phyloP scores from a whole-genome alignment of 176 grass and related monocot genomes.

The Musa troglodytarum region DNA sequence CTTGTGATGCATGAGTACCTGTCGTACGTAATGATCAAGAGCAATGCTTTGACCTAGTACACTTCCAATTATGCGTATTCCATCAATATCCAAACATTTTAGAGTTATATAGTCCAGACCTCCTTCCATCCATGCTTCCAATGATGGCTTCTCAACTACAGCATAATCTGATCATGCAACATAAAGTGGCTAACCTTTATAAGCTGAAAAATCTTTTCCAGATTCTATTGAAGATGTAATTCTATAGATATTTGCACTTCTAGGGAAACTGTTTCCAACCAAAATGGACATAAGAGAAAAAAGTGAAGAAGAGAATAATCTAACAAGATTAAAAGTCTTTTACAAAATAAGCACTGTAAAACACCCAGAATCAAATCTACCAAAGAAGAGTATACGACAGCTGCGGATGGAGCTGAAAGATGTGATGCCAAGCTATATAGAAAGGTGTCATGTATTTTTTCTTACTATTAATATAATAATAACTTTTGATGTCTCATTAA shows the following conservation, averaged over 20 bases:
- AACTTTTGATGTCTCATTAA: no score
- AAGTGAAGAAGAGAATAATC: no score
- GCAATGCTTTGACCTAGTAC: slow-evolving; percentile 94
- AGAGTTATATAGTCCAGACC: slow-evolving; percentile 80
- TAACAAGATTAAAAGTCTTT: no score
- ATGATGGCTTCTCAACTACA: slow-evolving; percentile 63
- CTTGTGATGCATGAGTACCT: slow-evolving; percentile 35
- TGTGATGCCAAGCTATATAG: no score
- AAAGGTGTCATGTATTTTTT: no score
- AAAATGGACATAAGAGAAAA: no score
- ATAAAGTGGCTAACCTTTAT: background rate
- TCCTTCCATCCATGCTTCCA: slow-evolving; percentile 84
- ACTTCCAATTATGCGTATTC: slow-evolving; percentile 74
- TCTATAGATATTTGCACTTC: background rate
- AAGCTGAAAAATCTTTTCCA: background rate
- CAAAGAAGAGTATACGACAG: no score
- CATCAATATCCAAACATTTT: slow-evolving; percentile 81
- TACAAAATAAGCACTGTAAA: no score
- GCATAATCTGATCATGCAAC: slow-evolving; percentile 58
- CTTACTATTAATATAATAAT: no score
- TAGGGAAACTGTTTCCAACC: no score
- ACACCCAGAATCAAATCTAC: no score
- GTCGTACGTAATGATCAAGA: slow-evolving; percentile 82
- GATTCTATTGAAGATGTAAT: background rate
- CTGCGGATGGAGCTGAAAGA: no score